Conservation (phyloP, 169 alveolate genomes). For the Plasmodium knowlesi region DNA sequence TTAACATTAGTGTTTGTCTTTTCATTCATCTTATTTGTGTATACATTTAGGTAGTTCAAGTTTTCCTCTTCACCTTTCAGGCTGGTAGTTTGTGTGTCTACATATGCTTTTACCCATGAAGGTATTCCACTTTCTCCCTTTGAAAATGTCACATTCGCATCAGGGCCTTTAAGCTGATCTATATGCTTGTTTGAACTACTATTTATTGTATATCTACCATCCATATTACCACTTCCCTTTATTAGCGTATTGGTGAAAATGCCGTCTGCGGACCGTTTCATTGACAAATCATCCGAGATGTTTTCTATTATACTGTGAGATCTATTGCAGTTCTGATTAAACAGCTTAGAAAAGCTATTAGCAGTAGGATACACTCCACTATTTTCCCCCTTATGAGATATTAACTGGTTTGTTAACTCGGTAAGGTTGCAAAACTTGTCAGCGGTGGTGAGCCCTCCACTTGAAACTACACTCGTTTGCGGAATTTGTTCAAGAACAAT, state of each 20-base stretch:
- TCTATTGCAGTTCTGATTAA: slow-evolving; percentile 2
- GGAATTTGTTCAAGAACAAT: slow-evolving; percentile 2
- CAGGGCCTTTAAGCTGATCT: slow-evolving; percentile 14
- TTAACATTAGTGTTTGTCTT: neutral
- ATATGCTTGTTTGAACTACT: neutral
- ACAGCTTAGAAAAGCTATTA: neutral
- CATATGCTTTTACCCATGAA: slow-evolving; percentile 13
- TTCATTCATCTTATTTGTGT: slow-evolving; percentile 9
- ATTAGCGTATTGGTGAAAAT: neutral
- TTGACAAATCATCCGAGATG: neutral
- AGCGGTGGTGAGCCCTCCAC: neutral
- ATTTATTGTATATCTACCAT: neutral
- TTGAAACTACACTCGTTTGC: neutral
- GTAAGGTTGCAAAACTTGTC: neutral
- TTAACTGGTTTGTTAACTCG: slow-evolving; percentile 7
- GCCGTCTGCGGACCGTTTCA: neutral
- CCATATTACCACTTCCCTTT: neutral
- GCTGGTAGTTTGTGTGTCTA: slow-evolving; percentile 3
- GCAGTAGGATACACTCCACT: neutral
- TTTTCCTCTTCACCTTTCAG: neutral
- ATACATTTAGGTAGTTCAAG: neutral
- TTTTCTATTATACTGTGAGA: slow-evolving; percentile 1
- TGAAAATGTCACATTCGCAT: neutral
- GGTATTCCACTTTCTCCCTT: neutral
- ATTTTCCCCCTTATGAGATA: neutral